Percentiles rank a stretch among this genome's conserved stretches.
Conservation (phyloP, 352 stramenopile genomes). For the Phytophthora cryptogea region DNA sequence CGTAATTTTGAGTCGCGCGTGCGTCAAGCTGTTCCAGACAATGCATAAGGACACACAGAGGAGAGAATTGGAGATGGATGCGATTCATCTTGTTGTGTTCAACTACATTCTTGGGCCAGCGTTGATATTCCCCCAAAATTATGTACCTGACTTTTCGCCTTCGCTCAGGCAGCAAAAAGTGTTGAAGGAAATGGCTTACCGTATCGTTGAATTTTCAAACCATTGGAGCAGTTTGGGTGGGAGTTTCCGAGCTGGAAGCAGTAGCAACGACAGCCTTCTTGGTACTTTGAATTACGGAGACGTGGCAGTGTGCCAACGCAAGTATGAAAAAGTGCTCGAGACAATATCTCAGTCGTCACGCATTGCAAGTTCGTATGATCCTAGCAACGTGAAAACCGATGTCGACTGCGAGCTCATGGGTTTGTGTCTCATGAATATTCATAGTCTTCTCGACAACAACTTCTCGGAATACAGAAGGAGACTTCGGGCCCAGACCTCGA, state of each 20-base stretch:
- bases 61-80: slow-evolving; percentile 18
- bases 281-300: slow-evolving; percentile 2
- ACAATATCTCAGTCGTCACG: slow-evolving; percentile 19
- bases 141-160: slow-evolving; percentile 5
- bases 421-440: slow-evolving; percentile 66
- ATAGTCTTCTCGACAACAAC: slow-evolving; percentile 56
- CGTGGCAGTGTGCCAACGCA: slow-evolving; percentile 7
- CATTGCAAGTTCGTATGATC: slow-evolving; percentile 30
- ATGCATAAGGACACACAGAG: neutral
- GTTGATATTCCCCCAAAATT: slow-evolving; percentile 36
- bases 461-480: slow-evolving; percentile 34
- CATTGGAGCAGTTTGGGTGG: slow-evolving; percentile 6
- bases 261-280: slow-evolving; percentile 18
- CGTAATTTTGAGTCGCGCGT: slow-evolving; percentile 56
- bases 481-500: slow-evolving; percentile 3
- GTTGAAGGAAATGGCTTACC: slow-evolving; percentile 19
- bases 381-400: slow-evolving; percentile 7
- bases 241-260: slow-evolving; percentile 15
- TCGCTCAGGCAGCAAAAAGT: slow-evolving; percentile 17
- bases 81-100: slow-evolving; percentile 77
- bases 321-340: slow-evolving; percentile 30
- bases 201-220: slow-evolving; percentile 19
- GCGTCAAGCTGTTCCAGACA: slow-evolving; percentile 30
- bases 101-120: slow-evolving; percentile 67
- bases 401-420: slow-evolving; percentile 54